Evolutionary conservation across 2,329 filamentous ascomycete species (phyloP), one percentile per base, ranked within the genome.

Genomic region (Ramularia collo-cygni): DNA sequence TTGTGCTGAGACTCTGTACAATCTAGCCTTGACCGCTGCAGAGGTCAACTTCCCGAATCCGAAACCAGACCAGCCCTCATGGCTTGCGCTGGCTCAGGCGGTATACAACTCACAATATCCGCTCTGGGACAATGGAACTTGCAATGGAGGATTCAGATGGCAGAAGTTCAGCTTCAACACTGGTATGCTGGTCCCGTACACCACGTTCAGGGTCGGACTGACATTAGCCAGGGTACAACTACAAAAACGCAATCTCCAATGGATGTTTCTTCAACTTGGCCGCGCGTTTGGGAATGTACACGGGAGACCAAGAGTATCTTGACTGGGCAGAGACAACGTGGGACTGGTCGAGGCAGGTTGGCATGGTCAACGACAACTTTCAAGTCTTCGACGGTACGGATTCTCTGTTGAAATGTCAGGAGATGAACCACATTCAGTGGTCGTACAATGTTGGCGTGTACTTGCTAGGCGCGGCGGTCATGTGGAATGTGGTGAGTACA

Each of bases 251-350:
- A 24, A 72, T 75, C 40, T 70, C 70, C 10, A 73, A 74, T 45
- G 71, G 69, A 21, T 66, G 68, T 35, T 71, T 72, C 55, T 74
- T 74, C 59, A 67, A 73, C 46, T 53, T 75, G 12, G 68, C 65
- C 5, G 64, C 71, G 6, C 54, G 64, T 15, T 51, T 66, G 9
- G 63, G 53, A 2, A 54, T 56, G 19, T 67, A 66, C 47, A 67
- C 64, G 7, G 54, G 57, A 12, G 66, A 64, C 42, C 13, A 45
- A 40, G 79, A 73, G 0, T 84, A 83, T 51, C 47, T 68, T 65
- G 74, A 85, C 53, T 84, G 81, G 79, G 74, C 74, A 1, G 61
- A 64, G 36, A 53, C 44, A 32, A 53, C 52, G 40, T 65, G 54
- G 51, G 54, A 62, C 42, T 64, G 62, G 62, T 48, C 50, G 4